Evolutionary conservation across 257 asterid genomes (phyloP).

Genomic region (Solanum tarapatanum): DNA sequence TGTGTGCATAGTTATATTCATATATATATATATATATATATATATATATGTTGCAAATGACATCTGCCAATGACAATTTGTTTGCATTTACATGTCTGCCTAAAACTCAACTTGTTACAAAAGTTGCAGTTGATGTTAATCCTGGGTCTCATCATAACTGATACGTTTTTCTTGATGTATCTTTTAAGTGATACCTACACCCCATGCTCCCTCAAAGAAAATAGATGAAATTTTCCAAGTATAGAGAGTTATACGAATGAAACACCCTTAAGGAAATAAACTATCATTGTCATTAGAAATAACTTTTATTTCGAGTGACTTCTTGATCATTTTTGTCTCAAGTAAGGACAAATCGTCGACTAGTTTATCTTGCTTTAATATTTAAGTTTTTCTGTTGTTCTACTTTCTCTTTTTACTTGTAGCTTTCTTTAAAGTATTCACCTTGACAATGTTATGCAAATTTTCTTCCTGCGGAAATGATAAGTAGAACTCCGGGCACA

Average conservation of each 20-base stretch:
- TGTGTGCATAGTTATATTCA: not conserved
- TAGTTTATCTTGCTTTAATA: too few relatives aligned
- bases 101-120: not conserved
- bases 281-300: not conserved
- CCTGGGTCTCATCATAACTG: not conserved
- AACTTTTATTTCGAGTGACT: not conserved
- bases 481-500: slow-evolving; percentile 26
- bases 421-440: not conserved
- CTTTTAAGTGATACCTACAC: not conserved
- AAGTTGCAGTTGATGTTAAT: not conserved
- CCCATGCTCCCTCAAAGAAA: not conserved
- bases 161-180: not conserved
- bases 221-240: not conserved
- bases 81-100: not conserved
- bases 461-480: slow-evolving; percentile 22
- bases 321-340: not conserved
- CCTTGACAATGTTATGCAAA: not conserved
- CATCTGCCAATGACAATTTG: not conserved
- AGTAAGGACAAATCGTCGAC: too few relatives aligned
- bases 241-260: not conserved
- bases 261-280: not conserved
- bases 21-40: not conserved
- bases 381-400: not conserved
- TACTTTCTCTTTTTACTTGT: not conserved
- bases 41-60: not conserved